Percentiles rank a stretch among this genome's conserved stretches.
Conservation (phyloP, 1,139 yeast genomes). For the Geotrichum aggregatum region DNA sequence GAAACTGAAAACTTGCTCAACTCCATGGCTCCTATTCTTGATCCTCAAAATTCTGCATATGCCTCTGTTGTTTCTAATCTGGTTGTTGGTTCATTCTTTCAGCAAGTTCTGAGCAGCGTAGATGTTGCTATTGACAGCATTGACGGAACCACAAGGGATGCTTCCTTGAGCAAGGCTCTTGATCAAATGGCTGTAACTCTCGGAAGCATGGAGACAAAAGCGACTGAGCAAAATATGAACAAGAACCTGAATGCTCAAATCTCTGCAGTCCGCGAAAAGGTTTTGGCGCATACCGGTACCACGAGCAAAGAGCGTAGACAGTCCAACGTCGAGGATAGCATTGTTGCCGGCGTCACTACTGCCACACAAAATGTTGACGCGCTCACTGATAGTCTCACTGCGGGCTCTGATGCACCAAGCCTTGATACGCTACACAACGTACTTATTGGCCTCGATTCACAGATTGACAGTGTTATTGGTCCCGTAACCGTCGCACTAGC, state of each 20-base stretch:
- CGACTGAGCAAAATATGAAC: constrained; percentile 9
- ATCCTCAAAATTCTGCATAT: constrained; percentile 30
- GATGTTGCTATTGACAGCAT: constrained; percentile 34
- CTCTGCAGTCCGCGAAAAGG: constrained; percentile 11
- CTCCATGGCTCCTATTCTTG: constrained; percentile 26
- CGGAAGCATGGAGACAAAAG: constrained; percentile 12
- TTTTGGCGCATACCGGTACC: constrained; percentile 3
- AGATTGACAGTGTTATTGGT: constrained; percentile 35
- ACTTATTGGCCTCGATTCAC: constrained; percentile 37
- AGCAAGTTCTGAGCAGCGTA: constrained; percentile 37
- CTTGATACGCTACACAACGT: constrained; percentile 26
- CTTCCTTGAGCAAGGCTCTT: constrained; percentile 22
- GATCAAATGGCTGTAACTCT: constrained; percentile 16
- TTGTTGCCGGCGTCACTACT: constrained; percentile 26
- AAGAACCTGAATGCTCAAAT: constrained; percentile 11
- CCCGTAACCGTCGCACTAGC: constrained; percentile 28
- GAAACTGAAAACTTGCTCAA: constrained; percentile 34
- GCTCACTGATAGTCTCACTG: constrained; percentile 27
- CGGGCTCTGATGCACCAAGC: constrained; percentile 21
- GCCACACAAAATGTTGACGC: constrained; percentile 31
- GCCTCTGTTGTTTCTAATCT: constrained; percentile 30
- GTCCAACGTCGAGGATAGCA: constrained; percentile 18
- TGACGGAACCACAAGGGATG: constrained; percentile 27
- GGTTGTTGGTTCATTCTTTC: constrained; percentile 35
- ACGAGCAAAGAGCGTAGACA: background rate